A percentile compares a stretch with the other conserved stretches of the same genome.
Conservation (phyloP, 352 stramenopile genomes). For the Pythium dissotocum region DNA sequence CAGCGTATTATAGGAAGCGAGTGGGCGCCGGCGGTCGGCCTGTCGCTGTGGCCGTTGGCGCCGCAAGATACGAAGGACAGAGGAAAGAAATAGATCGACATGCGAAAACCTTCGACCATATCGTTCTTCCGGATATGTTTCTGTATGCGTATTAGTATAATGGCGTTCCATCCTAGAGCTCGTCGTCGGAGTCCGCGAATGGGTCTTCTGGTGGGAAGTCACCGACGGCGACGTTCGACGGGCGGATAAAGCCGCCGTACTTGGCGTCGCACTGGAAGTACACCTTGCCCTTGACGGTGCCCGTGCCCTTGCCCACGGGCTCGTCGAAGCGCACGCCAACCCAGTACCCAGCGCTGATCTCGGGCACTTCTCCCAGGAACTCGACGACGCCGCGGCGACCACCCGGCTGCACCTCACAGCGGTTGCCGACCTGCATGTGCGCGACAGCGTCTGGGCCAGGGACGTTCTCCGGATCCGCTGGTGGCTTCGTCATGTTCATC, state of each 20-base stretch:
- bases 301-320: slow-evolving; percentile 92
- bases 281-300: slow-evolving; percentile 86
- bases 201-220: slow-evolving; percentile 91
- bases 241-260: slow-evolving; percentile 94
- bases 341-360: slow-evolving; percentile 91
- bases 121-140: background rate
- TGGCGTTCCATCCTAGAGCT: slow-evolving; percentile 40
- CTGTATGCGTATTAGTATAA: background rate
- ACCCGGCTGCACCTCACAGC: slow-evolving; percentile 97
- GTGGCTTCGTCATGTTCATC: slow-evolving; percentile 44
- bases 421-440: slow-evolving; percentile 88
- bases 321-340: slow-evolving; percentile 98
- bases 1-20: slow-evolving; percentile 23
- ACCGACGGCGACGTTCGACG: slow-evolving; percentile 92
- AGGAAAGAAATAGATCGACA: slow-evolving; percentile 25
- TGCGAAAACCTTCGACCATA: background rate
- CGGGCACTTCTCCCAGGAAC: slow-evolving; percentile 92
- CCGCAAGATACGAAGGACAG: background rate
- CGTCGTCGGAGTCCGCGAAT: slow-evolving; percentile 75
- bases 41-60: background rate
- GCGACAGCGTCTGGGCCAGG: slow-evolving; percentile 72
- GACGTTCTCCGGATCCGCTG: slow-evolving; percentile 39
- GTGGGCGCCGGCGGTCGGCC: background rate
- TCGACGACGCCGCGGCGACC: slow-evolving; percentile 90
- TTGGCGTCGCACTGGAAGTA: slow-evolving; percentile 94